These are phyloP conservation scores for Blumeria hordei DNA, from an alignment of 2,329 filamentous ascomycete species.

Conservation along the genomic window DNA sequence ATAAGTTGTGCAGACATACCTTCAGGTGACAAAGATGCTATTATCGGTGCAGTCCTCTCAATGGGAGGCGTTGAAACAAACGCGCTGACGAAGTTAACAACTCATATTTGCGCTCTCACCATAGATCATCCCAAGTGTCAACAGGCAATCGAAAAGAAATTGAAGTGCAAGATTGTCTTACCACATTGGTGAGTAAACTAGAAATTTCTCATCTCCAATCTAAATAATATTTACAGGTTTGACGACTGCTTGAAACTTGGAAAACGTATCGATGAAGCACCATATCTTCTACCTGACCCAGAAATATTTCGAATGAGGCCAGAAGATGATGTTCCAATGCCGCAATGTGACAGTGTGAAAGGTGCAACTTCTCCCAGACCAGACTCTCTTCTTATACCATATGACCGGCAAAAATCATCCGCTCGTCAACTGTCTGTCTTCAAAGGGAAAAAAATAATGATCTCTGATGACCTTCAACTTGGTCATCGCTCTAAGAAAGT, in stretches of 20 bases:
- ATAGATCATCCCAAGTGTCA: slow-evolving; percentile 50
- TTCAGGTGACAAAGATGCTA: slow-evolving; percentile 68
- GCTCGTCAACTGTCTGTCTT: slow-evolving; percentile 47
- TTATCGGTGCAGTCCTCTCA: slow-evolving; percentile 69
- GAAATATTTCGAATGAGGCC: slow-evolving; percentile 44
- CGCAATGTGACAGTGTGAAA: slow-evolving; percentile 33
- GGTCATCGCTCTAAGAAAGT: slow-evolving; percentile 39
- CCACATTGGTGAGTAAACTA: slow-evolving; percentile 50
- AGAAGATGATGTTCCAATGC: slow-evolving; percentile 30
- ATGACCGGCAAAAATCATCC: slow-evolving; percentile 17
- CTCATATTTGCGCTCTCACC: slow-evolving; percentile 68
- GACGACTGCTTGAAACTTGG: slow-evolving; percentile 89
- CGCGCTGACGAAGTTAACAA: slow-evolving; percentile 48
- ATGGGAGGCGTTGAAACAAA: slow-evolving; percentile 65
- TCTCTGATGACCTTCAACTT: slow-evolving; percentile 52
- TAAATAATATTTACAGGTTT: slow-evolving; percentile 37
- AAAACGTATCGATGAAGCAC: slow-evolving; percentile 67
- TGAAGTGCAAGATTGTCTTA: slow-evolving; percentile 61
- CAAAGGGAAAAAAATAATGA: slow-evolving; percentile 48
- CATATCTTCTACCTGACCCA: slow-evolving; percentile 67
- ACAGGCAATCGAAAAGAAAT: slow-evolving; percentile 34
- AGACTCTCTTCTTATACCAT: slow-evolving; percentile 17
- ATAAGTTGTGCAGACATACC: slow-evolving; percentile 71
- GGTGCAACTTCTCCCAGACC: slow-evolving; percentile 37
- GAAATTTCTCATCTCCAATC: neutral